Conservation (phyloP, 305 asterid genomes). For the Fraxinus greggii region DNA sequence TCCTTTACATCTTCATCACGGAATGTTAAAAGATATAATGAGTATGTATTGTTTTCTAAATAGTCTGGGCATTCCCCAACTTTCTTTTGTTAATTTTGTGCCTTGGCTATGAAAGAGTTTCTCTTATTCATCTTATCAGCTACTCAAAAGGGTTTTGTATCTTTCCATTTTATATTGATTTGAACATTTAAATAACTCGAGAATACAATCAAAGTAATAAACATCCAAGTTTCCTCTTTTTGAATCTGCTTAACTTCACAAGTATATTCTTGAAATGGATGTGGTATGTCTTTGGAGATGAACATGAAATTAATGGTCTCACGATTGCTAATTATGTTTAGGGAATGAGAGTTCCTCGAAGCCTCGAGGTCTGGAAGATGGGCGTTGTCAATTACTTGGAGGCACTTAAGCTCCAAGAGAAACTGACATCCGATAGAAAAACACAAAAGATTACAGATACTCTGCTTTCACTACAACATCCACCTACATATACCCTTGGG, state of each 20-base stretch:
- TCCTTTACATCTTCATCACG: not conserved
- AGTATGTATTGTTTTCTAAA: not conserved
- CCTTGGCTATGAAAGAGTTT: not conserved
- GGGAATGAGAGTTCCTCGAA: slow-evolving; percentile 51
- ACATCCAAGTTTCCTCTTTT: not conserved
- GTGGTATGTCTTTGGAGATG: slow-evolving; percentile 1
- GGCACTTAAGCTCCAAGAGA: slow-evolving; percentile 74
- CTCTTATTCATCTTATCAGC: not conserved
- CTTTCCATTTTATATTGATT: not conserved
- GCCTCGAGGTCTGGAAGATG: slow-evolving; percentile 67
- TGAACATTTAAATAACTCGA: not conserved
- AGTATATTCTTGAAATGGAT: not conserved
- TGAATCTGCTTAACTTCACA: not conserved
- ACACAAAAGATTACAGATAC: slow-evolving; percentile 49
- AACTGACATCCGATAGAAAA: slow-evolving; percentile 54
- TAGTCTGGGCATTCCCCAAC: not conserved
- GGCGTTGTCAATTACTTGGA: slow-evolving; percentile 59
- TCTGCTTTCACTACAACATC: slow-evolving; percentile 68
- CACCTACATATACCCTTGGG: slow-evolving; percentile 86
- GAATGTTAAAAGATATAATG: not conserved
- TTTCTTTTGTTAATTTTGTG: not conserved
- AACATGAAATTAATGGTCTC: not conserved
- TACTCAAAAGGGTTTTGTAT: not conserved
- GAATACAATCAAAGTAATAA: not conserved
- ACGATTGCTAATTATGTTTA: slow-evolving; percentile 6